These are phyloP conservation scores for Oldenlandia corymbosa DNA, from an alignment of 257 asterid species.

Conservation along the genomic window DNA sequence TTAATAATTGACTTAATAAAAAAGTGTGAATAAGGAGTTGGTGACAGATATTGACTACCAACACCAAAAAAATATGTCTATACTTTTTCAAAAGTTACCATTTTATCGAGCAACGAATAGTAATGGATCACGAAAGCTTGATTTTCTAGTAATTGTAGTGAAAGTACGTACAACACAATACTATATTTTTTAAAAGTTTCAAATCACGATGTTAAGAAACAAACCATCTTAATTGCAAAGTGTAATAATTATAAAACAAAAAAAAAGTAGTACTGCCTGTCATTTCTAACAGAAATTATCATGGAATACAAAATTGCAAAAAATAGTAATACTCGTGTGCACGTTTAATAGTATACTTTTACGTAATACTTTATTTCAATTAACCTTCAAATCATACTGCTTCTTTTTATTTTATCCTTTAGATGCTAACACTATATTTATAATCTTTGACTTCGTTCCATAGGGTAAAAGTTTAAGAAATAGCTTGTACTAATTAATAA, in stretches of 20 bases:
- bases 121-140: too few relatives aligned
- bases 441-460: too few relatives aligned
- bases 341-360: neutral
- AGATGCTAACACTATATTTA: neutral
- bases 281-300: conserved; percentile 2
- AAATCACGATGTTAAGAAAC: conserved; percentile 1
- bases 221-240: neutral
- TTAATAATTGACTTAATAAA: too few relatives aligned
- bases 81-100: too few relatives aligned
- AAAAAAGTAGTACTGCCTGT: neutral
- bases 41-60: neutral
- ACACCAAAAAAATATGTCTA: too few relatives aligned
- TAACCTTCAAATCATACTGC: neutral
- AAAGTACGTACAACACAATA: conserved; percentile 1
- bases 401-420: neutral
- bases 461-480: too few relatives aligned
- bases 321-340: conserved; percentile 26
- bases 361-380: conserved; percentile 8
- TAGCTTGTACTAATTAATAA: too few relatives aligned
- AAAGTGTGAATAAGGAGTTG: neutral
- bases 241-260: neutral
- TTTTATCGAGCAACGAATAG: too few relatives aligned
- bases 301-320: neutral
- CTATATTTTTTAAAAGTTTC: neutral
- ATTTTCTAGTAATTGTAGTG: too few relatives aligned